These are phyloP conservation scores for Skeletonema marinoi DNA, from an alignment of 108 stramenopile species.

Conservation along the genomic window DNA sequence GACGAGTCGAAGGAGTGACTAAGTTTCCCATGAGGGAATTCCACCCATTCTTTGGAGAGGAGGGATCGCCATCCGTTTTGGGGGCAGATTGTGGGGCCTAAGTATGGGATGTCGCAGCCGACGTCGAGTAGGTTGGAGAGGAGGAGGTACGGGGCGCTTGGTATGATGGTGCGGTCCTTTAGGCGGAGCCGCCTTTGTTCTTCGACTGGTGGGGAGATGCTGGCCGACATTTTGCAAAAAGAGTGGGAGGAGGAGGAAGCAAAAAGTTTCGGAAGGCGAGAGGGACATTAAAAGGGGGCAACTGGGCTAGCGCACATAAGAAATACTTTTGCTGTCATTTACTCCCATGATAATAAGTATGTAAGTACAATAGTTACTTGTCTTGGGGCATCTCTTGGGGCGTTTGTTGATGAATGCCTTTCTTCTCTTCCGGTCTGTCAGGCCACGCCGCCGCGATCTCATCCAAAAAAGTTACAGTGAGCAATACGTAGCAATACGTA, in stretches of 20 bases:
- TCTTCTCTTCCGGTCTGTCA: too few relatives aligned
- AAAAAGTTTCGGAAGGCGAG: background rate
- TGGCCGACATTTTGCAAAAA: background rate
- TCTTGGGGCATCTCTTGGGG: background rate
- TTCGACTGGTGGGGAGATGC: constrained; percentile 25
- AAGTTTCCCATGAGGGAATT: constrained; percentile 33
- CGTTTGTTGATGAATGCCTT: too few relatives aligned
- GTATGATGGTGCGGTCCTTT: constrained; percentile 33
- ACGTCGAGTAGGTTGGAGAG: constrained; percentile 29
- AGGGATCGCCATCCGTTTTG: constrained; percentile 15
- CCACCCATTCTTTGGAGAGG: constrained; percentile 6
- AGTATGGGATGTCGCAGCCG: constrained; percentile 11
- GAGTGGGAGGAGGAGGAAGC: background rate
- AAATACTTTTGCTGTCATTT: background rate
- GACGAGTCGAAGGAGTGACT: constrained; percentile 39
- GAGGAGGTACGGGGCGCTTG: constrained; percentile 43
- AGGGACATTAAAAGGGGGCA: background rate
- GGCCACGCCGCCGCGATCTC: too few relatives aligned
- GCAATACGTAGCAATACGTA: too few relatives aligned
- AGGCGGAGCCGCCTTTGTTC: constrained; percentile 35
- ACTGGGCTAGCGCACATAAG: background rate
- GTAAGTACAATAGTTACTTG: background rate
- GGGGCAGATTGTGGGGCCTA: constrained; percentile 9
- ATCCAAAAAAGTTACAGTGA: too few relatives aligned
- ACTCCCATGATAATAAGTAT: background rate